Percentiles rank a stretch among this genome's conserved stretches.
phyloP scores from a whole-genome alignment of 2,329 filamentous ascomycete genomes.

The Teratosphaeria zuluensis region DNA sequence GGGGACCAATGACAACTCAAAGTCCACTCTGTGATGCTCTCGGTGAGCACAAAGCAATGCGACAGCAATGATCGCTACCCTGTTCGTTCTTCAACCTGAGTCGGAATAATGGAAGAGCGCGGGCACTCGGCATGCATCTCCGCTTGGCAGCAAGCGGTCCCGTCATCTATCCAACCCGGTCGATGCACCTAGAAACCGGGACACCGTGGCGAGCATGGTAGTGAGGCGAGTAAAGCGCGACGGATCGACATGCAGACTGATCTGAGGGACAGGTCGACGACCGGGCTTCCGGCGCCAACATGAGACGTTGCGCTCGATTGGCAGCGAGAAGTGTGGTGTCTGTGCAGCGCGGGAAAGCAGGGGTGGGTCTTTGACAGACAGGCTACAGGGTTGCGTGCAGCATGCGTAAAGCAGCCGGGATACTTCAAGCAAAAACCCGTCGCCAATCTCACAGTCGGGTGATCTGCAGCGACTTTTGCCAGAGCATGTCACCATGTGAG shows the following conservation, averaged over 20 bases:
- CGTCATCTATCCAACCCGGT: not conserved
- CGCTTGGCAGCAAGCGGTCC: not conserved
- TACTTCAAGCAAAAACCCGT: not conserved
- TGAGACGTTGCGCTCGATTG: not conserved
- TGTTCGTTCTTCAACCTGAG: not conserved
- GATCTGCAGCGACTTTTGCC: not conserved
- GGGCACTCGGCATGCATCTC: not conserved
- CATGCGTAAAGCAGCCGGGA: not conserved
- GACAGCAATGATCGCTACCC: not conserved
- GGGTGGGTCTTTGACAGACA: not conserved
- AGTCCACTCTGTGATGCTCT: not conserved
- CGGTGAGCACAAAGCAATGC: not conserved
- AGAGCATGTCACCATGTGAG: not conserved
- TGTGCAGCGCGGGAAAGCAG: not conserved
- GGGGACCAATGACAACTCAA: not conserved
- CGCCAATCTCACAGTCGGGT: not conserved
- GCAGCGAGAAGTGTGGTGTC: not conserved
- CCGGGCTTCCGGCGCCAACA: not conserved
- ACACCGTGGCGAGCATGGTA: not conserved
- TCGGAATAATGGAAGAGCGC: not conserved
- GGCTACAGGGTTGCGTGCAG: not conserved
- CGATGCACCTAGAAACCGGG: not conserved
- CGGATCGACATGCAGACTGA: not conserved
- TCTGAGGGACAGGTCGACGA: not conserved
- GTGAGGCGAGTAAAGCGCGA: constrained; percentile 1